phyloP scores from a whole-genome alignment of 805 yeast genomes.

The Cyberlindnera japonica region DNA sequence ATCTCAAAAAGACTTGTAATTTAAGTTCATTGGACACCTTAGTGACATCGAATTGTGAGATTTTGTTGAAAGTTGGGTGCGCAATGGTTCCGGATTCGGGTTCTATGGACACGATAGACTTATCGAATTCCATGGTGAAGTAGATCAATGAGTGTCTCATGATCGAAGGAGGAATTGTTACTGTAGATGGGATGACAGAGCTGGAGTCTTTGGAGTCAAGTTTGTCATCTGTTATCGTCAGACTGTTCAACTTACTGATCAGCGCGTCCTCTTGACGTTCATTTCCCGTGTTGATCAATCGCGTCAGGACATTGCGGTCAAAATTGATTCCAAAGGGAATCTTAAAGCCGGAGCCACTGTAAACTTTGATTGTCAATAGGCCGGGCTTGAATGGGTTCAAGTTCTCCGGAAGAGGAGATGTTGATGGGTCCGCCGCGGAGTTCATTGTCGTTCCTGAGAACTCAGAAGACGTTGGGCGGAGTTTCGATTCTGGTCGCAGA shows the following conservation, averaged over 20 bases:
- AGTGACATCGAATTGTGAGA: conserved; percentile 86
- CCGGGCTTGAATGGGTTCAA: conserved; percentile 50
- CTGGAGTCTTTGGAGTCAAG: conserved; percentile 12
- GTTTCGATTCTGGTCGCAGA: background rate
- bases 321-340: conserved; percentile 70
- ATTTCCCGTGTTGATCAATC: conserved; percentile 57
- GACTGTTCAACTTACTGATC: conserved; percentile 18
- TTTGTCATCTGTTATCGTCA: conserved; percentile 26
- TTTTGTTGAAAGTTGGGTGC: conserved; percentile 80
- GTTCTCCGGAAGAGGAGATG: conserved; percentile 8
- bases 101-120: conserved; percentile 84
- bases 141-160: conserved; percentile 68
- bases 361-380: conserved; percentile 70
- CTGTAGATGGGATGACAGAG: conserved; percentile 46
- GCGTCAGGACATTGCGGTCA: conserved; percentile 59
- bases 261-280: conserved; percentile 24
- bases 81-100: conserved; percentile 80
- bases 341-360: conserved; percentile 60
- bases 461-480: conserved; percentile 7
- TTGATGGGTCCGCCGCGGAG: background rate
- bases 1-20: conserved; percentile 73
- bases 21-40: conserved; percentile 57
- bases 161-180: conserved; percentile 51
- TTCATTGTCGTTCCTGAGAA: conserved; percentile 4
- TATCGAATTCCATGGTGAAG: conserved; percentile 90